These are phyloP conservation scores for Phytopythium montanum DNA, from an alignment of 352 stramenopile genomes.

Conservation along the genomic window DNA sequence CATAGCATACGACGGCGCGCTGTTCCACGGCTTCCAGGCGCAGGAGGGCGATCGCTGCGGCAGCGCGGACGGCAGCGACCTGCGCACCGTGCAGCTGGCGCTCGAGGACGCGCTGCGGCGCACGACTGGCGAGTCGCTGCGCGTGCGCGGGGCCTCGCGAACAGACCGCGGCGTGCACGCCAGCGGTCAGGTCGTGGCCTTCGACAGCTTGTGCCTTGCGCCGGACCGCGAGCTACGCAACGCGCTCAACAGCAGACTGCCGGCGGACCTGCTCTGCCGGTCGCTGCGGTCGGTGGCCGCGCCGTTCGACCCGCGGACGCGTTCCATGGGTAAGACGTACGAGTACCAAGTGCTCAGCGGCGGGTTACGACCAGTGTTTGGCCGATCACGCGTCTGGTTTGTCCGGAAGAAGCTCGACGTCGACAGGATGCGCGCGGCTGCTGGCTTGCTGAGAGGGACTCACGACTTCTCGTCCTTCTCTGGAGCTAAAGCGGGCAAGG, in stretches of 20 bases:
- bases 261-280: slow-evolving; percentile 52
- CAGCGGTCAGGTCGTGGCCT: slow-evolving; percentile 87
- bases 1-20: slow-evolving; percentile 72
- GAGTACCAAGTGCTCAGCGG: slow-evolving; percentile 54
- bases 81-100: slow-evolving; percentile 66
- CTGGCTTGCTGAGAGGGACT: slow-evolving; percentile 21
- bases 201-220: slow-evolving; percentile 64
- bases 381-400: slow-evolving; percentile 56
- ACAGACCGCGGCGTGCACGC: slow-evolving; percentile 94
- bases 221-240: slow-evolving; percentile 46
- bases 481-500: slow-evolving; percentile 33
- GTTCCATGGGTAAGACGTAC: slow-evolving; percentile 62
- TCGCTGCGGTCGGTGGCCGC: slow-evolving; percentile 21
- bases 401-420: slow-evolving; percentile 55
- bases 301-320: slow-evolving; percentile 47
- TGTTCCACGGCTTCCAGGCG: slow-evolving; percentile 80
- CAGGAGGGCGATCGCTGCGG: slow-evolving; percentile 28
- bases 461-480: slow-evolving; percentile 77
- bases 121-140: slow-evolving; percentile 64
- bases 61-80: slow-evolving; percentile 14
- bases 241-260: slow-evolving; percentile 72
- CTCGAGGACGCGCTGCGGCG: slow-evolving; percentile 69
- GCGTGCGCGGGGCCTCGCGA: slow-evolving; percentile 84
- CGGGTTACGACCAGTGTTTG: slow-evolving; percentile 39
- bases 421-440: slow-evolving; percentile 42